phyloP scores from a whole-genome alignment of 2,329 filamentous ascomycete genomes.

The Fusarium humuli region DNA sequence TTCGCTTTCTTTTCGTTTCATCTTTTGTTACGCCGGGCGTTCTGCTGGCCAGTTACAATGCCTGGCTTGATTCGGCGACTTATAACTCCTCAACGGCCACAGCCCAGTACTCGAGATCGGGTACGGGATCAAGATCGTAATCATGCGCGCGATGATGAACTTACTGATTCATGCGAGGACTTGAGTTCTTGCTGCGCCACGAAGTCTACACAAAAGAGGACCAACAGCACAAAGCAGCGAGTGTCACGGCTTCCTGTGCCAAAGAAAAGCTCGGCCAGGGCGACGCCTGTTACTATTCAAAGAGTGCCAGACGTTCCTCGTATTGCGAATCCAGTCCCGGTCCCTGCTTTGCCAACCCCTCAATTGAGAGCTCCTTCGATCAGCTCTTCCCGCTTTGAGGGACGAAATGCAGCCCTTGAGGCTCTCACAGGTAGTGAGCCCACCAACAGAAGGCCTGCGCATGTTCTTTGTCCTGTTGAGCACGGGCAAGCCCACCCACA shows the following conservation, averaged over 20 bases:
- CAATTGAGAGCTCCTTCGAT: conserved; percentile 55
- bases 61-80: conserved; percentile 43
- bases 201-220: conserved; percentile 30
- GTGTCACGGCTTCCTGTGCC: conserved; percentile 42
- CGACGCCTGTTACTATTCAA: conserved; percentile 48
- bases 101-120: conserved; percentile 12
- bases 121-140: conserved; percentile 10
- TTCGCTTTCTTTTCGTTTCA: conserved; percentile 20
- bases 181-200: conserved; percentile 34
- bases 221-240: conserved; percentile 38
- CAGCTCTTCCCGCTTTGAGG: conserved; percentile 60
- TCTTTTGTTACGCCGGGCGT: conserved; percentile 25
- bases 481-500: conserved; percentile 37
- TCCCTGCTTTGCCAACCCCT: conserved; percentile 54
- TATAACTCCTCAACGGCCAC: conserved; percentile 38
- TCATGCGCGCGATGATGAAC: conserved; percentile 28
- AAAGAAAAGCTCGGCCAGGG: conserved; percentile 30
- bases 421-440: conserved; percentile 44
- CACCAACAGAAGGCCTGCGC: conserved; percentile 43
- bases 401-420: conserved; percentile 49
- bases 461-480: conserved; percentile 52
- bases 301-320: conserved; percentile 55
- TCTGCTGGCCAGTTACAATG: conserved; percentile 38
- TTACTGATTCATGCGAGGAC: conserved; percentile 36
- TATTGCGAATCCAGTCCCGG: conserved; percentile 52